A percentile compares a stretch with the other conserved stretches of the same genome.
Evolutionary conservation across 2,329 filamentous ascomycete species (phyloP).

Genomic region (Neopestalotiopsis sp.): DNA sequence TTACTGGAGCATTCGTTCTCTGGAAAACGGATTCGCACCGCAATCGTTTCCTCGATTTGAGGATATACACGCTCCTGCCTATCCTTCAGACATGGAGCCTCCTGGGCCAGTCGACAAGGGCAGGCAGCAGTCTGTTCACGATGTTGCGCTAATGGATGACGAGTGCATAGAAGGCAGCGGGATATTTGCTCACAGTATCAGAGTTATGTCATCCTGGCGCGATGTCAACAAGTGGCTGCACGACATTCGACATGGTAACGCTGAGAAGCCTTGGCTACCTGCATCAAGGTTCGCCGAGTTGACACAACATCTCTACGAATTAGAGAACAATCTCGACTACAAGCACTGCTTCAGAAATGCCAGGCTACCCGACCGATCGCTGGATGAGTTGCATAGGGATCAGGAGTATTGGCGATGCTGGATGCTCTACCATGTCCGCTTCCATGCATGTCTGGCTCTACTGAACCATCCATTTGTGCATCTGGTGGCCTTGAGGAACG

Average conservation of each 20-base stretch:
- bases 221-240: slow-evolving; percentile 9
- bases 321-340: slow-evolving; percentile 8
- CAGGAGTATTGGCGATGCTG: neutral
- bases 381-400: neutral
- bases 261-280: neutral
- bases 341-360: slow-evolving; percentile 8
- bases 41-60: neutral
- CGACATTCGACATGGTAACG: neutral
- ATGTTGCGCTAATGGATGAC: neutral
- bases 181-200: neutral
- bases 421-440: slow-evolving; percentile 5
- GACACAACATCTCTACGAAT: neutral
- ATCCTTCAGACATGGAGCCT: neutral
- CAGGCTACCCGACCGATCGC: neutral
- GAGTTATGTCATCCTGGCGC: neutral
- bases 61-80: neutral
- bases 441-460: neutral
- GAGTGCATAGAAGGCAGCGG: slow-evolving; percentile 4
- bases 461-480: slow-evolving; percentile 1
- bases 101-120: neutral
- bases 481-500: neutral
- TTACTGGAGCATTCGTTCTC: slow-evolving; percentile 1
- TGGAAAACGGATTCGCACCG: neutral
- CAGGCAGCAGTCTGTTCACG: neutral
- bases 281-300: neutral